These are phyloP conservation scores for Sphagnum fallax DNA, from an alignment of 228 moss, liverwort and hornwort genomes.

Conservation along the genomic window DNA sequence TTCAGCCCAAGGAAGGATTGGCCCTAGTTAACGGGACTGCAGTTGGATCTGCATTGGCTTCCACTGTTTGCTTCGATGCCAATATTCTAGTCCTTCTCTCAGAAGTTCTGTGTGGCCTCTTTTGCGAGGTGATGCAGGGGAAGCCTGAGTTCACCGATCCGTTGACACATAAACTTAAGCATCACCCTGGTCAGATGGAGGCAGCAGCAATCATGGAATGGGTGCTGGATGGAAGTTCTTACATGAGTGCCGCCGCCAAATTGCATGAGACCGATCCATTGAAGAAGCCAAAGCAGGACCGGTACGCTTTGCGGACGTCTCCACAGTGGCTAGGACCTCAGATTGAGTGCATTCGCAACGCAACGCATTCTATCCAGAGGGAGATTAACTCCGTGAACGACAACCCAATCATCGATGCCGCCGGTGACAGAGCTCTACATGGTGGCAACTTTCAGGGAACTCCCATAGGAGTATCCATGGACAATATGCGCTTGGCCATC, in stretches of 20 bases:
- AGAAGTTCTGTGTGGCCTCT: constrained; percentile 12
- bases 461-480: constrained; percentile 21
- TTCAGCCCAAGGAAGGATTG: constrained; percentile 42
- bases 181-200: constrained; percentile 27
- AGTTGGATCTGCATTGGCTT: constrained; percentile 21
- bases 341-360: constrained; percentile 9
- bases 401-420: constrained; percentile 26
- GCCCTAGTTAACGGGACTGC: constrained; percentile 43
- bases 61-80: constrained; percentile 29
- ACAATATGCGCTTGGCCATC: constrained; percentile 14
- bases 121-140: constrained; percentile 20
- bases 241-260: constrained; percentile 24
- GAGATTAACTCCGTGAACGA: constrained; percentile 29
- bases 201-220: constrained; percentile 26
- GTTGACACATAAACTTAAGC: constrained; percentile 21
- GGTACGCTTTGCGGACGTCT: constrained; percentile 20
- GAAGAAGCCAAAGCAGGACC: constrained; percentile 24
- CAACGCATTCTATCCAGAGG: constrained; percentile 20
- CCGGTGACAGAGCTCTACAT: constrained; percentile 10
- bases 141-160: constrained; percentile 22
- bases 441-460: constrained; percentile 22
- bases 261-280: constrained; percentile 25
- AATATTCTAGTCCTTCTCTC: constrained; percentile 20
- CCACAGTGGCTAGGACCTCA: constrained; percentile 39
- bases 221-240: constrained; percentile 19